phyloP scores from a whole-genome alignment of 1,284 basidiomycete genomes.

The Sphagnurus paluster region DNA sequence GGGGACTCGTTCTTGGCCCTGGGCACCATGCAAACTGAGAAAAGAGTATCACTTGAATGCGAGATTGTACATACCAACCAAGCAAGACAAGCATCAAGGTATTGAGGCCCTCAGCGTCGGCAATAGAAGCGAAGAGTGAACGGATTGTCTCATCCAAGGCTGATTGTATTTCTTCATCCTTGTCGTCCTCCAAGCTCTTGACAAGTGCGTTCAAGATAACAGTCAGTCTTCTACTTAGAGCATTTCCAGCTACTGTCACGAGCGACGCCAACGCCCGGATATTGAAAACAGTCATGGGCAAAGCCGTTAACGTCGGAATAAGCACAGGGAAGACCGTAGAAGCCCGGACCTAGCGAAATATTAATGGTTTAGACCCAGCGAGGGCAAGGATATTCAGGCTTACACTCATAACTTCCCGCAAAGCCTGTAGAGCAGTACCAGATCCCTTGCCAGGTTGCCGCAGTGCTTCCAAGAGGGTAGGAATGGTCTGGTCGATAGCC shows the following conservation, averaged over 20 bases:
- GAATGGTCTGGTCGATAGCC: slow-evolving; percentile 97
- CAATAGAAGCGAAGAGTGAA: slow-evolving; percentile 76
- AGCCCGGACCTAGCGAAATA: slow-evolving; percentile 69
- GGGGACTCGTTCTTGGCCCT: slow-evolving; percentile 82
- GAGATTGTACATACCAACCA: slow-evolving; percentile 80
- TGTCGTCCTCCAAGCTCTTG: slow-evolving; percentile 64
- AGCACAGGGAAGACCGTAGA: slow-evolving; percentile 97
- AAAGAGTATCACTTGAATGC: not conserved
- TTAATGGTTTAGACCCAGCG: slow-evolving; percentile 2
- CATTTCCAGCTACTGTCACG: slow-evolving; percentile 90
- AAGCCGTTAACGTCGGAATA: slow-evolving; percentile 89
- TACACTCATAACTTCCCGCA: slow-evolving; percentile 94
- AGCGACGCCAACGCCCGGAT: slow-evolving; percentile 89
- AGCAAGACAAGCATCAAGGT: slow-evolving; percentile 88
- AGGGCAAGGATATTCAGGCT: not conserved
- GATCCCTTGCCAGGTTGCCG: slow-evolving; percentile 88
- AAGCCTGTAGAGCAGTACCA: slow-evolving; percentile 91
- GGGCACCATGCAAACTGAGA: slow-evolving; percentile 11
- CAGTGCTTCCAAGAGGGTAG: slow-evolving; percentile 91
- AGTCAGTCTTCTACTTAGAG: slow-evolving; percentile 82
- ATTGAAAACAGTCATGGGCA: slow-evolving; percentile 95
- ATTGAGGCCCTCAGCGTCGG: slow-evolving; percentile 85
- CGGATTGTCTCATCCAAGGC: slow-evolving; percentile 80
- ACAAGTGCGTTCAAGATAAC: slow-evolving; percentile 78
- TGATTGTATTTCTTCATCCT: slow-evolving; percentile 66